Base-by-base conservation (phyloP, 2,329 filamentous ascomycete genomes). In the Sarocladium kiliense region DNA sequence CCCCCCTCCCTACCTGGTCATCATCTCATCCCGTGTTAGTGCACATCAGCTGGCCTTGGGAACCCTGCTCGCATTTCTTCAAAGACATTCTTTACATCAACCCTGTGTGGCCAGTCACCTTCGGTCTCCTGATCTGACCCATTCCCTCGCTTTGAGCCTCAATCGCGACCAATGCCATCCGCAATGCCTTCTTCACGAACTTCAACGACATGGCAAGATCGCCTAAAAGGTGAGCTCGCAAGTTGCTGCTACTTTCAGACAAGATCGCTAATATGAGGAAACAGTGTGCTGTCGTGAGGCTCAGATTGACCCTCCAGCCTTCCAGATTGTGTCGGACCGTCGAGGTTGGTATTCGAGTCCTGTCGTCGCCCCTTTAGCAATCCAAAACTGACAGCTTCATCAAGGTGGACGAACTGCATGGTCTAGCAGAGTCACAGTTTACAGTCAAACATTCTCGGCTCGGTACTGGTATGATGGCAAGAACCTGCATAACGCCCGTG, bases 391-490 rank as follows among this genome's bases (percentile, higher is more conserved):
- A 54, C 36, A 25, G 45, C 16, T 16, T 16, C 34, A 45, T 44
- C 39, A 27, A 94, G 91, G 91, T 62, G 91, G 91, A 61, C 88
- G 91, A 64, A 96, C 91, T 57, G 91, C 91, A 56, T 96, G 91
- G 91, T 93, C 90, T 56, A 88, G 87, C 75, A 81, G 80, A 57
- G 90, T 96, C 57, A 84, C 78, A n/a, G 81, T 96, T 56, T 77
- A 82, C 62, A 86, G 85, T 54, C 74, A 79, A 53, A 78, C 74
- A 47, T 79, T 89, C 63, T 68, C 79, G n/a, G 91, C 91, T 47
- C 83, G 90, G 59, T 96, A 85, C 73, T 96, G 90, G 90, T 96
- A 96, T 72, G 91, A 95, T 70, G 91, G 91, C 58, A 85, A 90
- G 68, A 91, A 90, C 66, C 79, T 93, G 70, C 84, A 92, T 76